Evolutionary conservation across 768 basidiomycete genomes (phyloP).

Genomic region (Hemileccinum impolitum): DNA sequence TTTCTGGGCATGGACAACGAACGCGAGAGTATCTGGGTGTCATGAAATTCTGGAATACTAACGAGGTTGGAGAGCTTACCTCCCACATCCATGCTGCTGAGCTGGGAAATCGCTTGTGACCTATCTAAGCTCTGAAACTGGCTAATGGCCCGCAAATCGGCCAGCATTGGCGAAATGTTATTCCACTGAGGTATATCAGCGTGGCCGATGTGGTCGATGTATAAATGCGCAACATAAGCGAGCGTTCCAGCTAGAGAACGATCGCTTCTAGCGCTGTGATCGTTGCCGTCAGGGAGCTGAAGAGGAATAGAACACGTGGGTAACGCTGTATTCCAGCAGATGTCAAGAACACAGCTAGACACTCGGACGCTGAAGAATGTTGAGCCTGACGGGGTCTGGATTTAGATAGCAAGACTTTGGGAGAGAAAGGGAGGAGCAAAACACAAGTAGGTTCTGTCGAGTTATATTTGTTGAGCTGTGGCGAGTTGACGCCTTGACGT

Average conservation of each 20-base stretch:
- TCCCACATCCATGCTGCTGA: slow-evolving; percentile 17
- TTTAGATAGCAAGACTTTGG: no score
- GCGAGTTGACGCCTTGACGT: no score
- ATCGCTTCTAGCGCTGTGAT: slow-evolving; percentile 26
- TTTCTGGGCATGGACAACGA: slow-evolving; percentile 42
- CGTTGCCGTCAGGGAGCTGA: slow-evolving; percentile 37
- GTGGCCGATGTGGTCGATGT: slow-evolving; percentile 5
- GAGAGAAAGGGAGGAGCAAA: no score
- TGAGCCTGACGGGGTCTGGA: no score
- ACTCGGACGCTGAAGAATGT: no score
- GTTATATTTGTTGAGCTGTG: no score
- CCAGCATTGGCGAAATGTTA: slow-evolving; percentile 31
- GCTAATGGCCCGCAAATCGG: slow-evolving; percentile 16
- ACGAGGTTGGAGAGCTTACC: slow-evolving; percentile 8
- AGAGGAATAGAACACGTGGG: slow-evolving; percentile 45
- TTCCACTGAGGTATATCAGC: slow-evolving; percentile 26
- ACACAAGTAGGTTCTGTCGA: no score
- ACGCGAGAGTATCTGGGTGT: slow-evolving; percentile 33
- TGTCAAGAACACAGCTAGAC: no score
- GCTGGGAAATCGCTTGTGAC: slow-evolving; percentile 3
- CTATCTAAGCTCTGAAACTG: slow-evolving; percentile 9
- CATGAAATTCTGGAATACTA: background rate
- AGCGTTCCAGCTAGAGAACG: slow-evolving; percentile 23
- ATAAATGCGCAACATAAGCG: slow-evolving; percentile 17
- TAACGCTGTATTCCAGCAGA: slow-evolving; percentile 31